Evolutionary conservation across 306 rosid genomes (phyloP).

Genomic region (Senna siamea): DNA sequence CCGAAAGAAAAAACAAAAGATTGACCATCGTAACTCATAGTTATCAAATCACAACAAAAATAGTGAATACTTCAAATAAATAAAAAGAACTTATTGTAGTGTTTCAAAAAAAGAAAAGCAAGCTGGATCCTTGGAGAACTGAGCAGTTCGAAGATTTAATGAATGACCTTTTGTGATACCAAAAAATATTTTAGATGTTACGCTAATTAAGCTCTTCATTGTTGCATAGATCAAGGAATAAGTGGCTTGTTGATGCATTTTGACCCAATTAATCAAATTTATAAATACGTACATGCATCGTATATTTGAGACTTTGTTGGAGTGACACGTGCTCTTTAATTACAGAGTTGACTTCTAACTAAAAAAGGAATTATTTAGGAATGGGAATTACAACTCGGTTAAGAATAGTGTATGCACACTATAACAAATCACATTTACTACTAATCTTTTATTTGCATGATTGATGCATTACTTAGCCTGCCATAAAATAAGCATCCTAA

Average conservation of each 20-base stretch:
- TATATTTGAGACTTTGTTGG: neutral
- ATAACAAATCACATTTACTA: neutral
- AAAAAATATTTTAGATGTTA: slow-evolving; percentile 2
- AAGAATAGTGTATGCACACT: slow-evolving; percentile 4
- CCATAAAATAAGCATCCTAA: neutral
- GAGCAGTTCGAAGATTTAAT: slow-evolving; percentile 22
- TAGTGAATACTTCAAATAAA: neutral
- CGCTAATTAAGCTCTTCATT: slow-evolving; percentile 9
- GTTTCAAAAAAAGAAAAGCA: neutral
- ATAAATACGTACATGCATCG: neutral
- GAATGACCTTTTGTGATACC: slow-evolving; percentile 20
- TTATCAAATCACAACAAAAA: neutral
- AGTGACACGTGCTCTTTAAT: slow-evolving; percentile 50
- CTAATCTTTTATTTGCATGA: neutral
- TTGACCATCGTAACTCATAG: too few species aligned
- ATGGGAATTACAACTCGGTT: slow-evolving; percentile 43
- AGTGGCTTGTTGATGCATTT: slow-evolving; percentile 29
- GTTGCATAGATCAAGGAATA: slow-evolving; percentile 27
- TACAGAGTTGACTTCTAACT: slow-evolving; percentile 54
- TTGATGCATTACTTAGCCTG: neutral
- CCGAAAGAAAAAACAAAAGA: too few species aligned
- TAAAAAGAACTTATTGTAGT: neutral
- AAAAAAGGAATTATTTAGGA: slow-evolving; percentile 44
- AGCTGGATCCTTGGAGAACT: slow-evolving; percentile 40
- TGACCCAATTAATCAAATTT: slow-evolving; percentile 24